phyloP scores from a whole-genome alignment of 1,284 basidiomycete species.

The Cryptococcus sp. region DNA sequence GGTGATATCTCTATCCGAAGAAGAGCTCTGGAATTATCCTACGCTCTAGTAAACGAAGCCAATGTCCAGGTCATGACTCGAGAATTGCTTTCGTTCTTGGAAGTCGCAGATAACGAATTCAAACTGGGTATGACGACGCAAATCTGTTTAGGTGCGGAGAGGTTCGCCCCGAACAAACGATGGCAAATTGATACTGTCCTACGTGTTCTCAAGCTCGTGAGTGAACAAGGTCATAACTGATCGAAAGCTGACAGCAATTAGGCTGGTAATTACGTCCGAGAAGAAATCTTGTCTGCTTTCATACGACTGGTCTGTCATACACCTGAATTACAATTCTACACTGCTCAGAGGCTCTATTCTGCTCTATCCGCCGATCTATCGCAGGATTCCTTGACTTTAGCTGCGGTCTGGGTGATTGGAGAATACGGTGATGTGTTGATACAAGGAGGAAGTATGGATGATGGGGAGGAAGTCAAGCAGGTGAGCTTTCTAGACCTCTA shows the following conservation, averaged over 20 bases:
- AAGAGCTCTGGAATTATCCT: conserved; percentile 92
- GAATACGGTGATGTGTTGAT: conserved; percentile 92
- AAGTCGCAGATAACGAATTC: conserved; percentile 98
- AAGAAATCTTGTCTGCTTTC: conserved; percentile 92
- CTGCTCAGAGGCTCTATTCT: conserved; percentile 84
- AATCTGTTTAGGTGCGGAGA: conserved; percentile 91
- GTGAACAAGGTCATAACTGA: conserved; percentile 31
- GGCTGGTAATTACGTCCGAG: conserved; percentile 98
- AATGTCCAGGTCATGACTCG: conserved; percentile 90
- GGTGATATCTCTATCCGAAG: conserved; percentile 98
- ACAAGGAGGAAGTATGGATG: conserved; percentile 82
- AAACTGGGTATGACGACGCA: conserved; percentile 97
- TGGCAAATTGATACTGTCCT: conserved; percentile 99
- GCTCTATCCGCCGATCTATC: conserved; percentile 89
- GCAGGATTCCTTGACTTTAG: conserved; percentile 89
- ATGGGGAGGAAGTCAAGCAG: conserved; percentile 66
- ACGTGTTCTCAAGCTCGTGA: conserved; percentile 81
- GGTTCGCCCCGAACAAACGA: conserved; percentile 94
- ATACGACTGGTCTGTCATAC: conserved; percentile 95
- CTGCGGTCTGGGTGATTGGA: conserved; percentile 92
- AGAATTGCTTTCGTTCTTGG: conserved; percentile 91
- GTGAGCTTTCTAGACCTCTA: conserved; percentile 46
- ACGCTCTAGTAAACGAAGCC: conserved; percentile 92
- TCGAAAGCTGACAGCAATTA: conserved; percentile 1
- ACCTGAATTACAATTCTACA: conserved; percentile 93